Evolutionary conservation across 768 basidiomycete genomes (phyloP), one percentile per base, ranked within the genome.

Genomic region (Kwoniella pini): DNA sequence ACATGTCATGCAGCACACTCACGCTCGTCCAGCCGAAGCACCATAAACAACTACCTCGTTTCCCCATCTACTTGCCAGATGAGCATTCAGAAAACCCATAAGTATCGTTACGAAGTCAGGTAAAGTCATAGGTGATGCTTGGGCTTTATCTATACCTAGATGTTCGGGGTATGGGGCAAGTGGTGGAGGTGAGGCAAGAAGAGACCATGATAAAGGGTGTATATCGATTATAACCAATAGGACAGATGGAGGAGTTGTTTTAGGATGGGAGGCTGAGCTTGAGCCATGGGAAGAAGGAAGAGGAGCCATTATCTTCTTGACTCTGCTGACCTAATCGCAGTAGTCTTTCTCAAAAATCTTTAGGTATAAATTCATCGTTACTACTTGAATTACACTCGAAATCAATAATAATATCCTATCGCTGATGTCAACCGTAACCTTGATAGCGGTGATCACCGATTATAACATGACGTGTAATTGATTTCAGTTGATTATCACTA

Each of bases 31-130:
- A 0, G 72, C 66, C 26, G 56, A 71, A 4, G 94, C 95, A 7
- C 86, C 95, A 75, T 91, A 95, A 56, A 97, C 89, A 5, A 92
- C 90, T 38, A 99, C 82, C 3, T 89, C 85, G 75, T 99, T 99
- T 77, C 95, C 93, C 80, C 93, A 88, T 65, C 88, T 86, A 64
- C 86, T 84, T 1, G 93, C 93, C 62, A 98, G 84, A 79, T 98
- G 93, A 2, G 92, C 85, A 73, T 99, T 98, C 71, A 95, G 81
- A 72, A 97, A 95, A 28, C 89, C 87, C 58, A 97, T 84, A 26
- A 96, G 81, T 70, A 92, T 89, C 2, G 90, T 85, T 45, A 97
- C 82, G 75, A 97, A 96, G 1, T 83, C 68, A 19, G 84, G 80
- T 43, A 97, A 83, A 1, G 87, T 76, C 12, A 97, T 79, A 0